phyloP scores from a whole-genome alignment of 352 stramenopile genomes.

The Phytophthora pisi region DNA sequence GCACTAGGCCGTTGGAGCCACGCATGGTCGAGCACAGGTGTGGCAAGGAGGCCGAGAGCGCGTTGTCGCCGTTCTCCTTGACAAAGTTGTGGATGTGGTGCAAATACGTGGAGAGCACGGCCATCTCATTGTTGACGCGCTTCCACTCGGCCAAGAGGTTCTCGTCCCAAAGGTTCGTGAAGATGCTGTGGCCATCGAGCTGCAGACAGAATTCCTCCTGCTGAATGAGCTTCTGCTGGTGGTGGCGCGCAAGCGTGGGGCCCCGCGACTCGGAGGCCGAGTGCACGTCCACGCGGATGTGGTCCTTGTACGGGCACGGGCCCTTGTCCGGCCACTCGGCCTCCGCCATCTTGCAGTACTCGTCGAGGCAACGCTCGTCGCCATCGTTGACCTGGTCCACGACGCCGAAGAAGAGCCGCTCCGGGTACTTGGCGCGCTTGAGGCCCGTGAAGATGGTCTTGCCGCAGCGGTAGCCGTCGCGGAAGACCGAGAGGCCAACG shows the following conservation, averaged over 20 bases:
- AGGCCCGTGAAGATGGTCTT: slow-evolving; percentile 85
- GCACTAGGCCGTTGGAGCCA: slow-evolving; percentile 68
- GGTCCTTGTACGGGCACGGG: slow-evolving; percentile 68
- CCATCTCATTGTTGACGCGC: slow-evolving; percentile 83
- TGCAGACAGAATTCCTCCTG: slow-evolving; percentile 88
- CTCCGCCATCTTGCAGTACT: slow-evolving; percentile 81
- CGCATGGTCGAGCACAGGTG: slow-evolving; percentile 81
- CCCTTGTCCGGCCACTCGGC: slow-evolving; percentile 67
- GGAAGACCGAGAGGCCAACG: slow-evolving; percentile 82
- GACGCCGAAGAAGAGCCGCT: slow-evolving; percentile 80
- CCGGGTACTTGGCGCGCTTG: slow-evolving; percentile 69
- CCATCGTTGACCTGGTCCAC: slow-evolving; percentile 82
- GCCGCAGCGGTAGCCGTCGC: slow-evolving; percentile 78
- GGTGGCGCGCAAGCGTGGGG: slow-evolving; percentile 78
- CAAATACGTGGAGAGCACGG: slow-evolving; percentile 80
- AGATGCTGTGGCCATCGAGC: slow-evolving; percentile 86
- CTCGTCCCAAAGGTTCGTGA: slow-evolving; percentile 85
- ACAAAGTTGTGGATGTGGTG: slow-evolving; percentile 87
- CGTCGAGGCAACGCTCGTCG: slow-evolving; percentile 73
- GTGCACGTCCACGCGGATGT: slow-evolving; percentile 77
- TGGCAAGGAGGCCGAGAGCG: slow-evolving; percentile 55
- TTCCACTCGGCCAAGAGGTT: slow-evolving; percentile 78
- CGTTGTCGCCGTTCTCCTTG: slow-evolving; percentile 81
- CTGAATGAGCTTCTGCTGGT: slow-evolving; percentile 79
- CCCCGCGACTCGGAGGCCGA: slow-evolving; percentile 73